Evolutionary conservation across 352 stramenopile genomes (phyloP).

Genomic region (Phytophthora citricola): DNA sequence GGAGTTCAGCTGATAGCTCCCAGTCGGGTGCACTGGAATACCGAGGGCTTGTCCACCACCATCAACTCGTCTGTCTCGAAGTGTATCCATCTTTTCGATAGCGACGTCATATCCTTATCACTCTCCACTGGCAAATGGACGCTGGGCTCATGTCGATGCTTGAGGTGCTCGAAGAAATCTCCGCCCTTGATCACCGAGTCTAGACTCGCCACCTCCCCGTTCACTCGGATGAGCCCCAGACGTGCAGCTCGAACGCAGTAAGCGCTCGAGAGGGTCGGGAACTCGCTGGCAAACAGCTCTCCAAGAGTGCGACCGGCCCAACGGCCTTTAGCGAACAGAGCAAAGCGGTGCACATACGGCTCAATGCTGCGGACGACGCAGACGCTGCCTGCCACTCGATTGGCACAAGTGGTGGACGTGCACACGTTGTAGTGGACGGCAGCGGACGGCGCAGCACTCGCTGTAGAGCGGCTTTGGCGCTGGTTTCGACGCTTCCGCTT

Average conservation of each 20-base stretch:
- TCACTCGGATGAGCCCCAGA: conserved; percentile 89
- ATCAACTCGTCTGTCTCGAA: conserved; percentile 59
- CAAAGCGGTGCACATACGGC: conserved; percentile 94
- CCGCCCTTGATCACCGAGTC: conserved; percentile 77
- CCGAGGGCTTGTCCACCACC: conserved; percentile 85
- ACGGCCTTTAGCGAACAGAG: conserved; percentile 90
- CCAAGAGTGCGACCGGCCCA: conserved; percentile 87
- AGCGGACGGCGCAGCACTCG: conserved; percentile 14
- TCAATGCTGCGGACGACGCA: conserved; percentile 59
- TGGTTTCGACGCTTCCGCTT: conserved; percentile 56
- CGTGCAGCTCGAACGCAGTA: conserved; percentile 79
- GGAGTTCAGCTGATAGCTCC: conserved; percentile 92
- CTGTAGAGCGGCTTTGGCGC: conserved; percentile 27
- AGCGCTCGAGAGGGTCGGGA: conserved; percentile 43
- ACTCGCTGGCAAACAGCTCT: conserved; percentile 84
- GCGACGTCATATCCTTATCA: conserved; percentile 4
- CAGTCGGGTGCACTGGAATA: conserved; percentile 93
- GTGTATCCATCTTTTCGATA: conserved; percentile 45
- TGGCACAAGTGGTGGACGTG: conserved; percentile 39
- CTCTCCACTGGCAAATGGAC: conserved; percentile 53
- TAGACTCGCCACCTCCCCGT: conserved; percentile 53
- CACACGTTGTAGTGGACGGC: conserved; percentile 35
- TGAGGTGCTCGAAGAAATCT: conserved; percentile 91
- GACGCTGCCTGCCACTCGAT: conserved; percentile 26
- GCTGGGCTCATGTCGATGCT: conserved; percentile 94